Percentiles rank a stretch among this genome's conserved stretches.
phyloP scores from a whole-genome alignment of 2,329 filamentous ascomycete species.

The Moelleriella libera region DNA sequence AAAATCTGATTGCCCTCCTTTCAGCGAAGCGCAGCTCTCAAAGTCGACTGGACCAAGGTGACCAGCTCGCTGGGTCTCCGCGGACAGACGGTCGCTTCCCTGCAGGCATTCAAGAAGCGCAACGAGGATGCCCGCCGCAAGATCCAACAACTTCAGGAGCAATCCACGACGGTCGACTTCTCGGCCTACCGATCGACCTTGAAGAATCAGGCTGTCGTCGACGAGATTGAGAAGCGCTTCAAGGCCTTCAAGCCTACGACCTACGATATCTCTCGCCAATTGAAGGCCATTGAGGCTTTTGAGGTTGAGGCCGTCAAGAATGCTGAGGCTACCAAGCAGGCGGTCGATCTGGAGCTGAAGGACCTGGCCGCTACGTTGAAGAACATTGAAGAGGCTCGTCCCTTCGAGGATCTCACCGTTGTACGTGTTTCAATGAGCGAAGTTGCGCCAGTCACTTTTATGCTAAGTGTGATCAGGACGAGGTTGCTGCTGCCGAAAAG shows the following conservation, averaged over 20 bases:
- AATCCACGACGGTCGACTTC: slow-evolving; percentile 83
- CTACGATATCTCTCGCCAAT: slow-evolving; percentile 85
- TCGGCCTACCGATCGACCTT: slow-evolving; percentile 77
- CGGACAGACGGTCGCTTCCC: slow-evolving; percentile 81
- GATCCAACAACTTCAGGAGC: slow-evolving; percentile 70
- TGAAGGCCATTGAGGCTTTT: slow-evolving; percentile 97
- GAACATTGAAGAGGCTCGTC: slow-evolving; percentile 93
- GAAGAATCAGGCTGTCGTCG: slow-evolving; percentile 90
- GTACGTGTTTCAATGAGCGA: slow-evolving; percentile 43
- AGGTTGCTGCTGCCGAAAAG: slow-evolving; percentile 84
- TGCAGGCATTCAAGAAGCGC: slow-evolving; percentile 97
- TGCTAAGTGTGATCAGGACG: slow-evolving; percentile 48
- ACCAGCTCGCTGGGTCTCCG: slow-evolving; percentile 88
- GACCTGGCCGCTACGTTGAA: slow-evolving; percentile 87
- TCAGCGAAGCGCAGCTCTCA: slow-evolving; percentile 94
- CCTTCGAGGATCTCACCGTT: slow-evolving; percentile 94
- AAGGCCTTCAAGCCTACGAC: slow-evolving; percentile 78
- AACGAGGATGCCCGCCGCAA: slow-evolving; percentile 98
- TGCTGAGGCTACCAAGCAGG: slow-evolving; percentile 89
- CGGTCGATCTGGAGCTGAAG: slow-evolving; percentile 88
- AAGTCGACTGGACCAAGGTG: slow-evolving; percentile 98
- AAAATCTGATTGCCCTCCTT: slow-evolving; percentile 41
- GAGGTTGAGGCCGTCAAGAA: slow-evolving; percentile 95
- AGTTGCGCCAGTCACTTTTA: not conserved
- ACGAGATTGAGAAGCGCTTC: slow-evolving; percentile 97